Percentiles rank a stretch among this genome's conserved stretches.
These are phyloP conservation scores for Populus ilicifolia DNA, from an alignment of 345 rosid genomes.

Conservation along the genomic window DNA sequence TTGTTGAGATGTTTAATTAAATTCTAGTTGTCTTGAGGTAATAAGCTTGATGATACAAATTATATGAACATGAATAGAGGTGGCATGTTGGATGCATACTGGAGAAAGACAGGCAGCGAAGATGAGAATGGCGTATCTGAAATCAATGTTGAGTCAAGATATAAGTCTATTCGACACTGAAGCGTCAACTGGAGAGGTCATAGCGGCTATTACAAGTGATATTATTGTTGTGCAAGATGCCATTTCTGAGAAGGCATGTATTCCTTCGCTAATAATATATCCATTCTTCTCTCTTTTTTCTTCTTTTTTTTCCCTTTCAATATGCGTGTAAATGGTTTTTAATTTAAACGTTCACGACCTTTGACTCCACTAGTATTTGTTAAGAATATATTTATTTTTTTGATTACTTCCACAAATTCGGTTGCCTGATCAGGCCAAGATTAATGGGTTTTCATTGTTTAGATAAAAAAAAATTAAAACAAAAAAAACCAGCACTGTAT, in stretches of 20 bases:
- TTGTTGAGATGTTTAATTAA: no score
- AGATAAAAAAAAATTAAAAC: neutral
- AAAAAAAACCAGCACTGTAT: no score
- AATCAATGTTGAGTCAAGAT: slow-evolving; percentile 83
- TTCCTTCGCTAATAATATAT: neutral
- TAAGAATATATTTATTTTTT: no score
- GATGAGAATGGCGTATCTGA: slow-evolving; percentile 87
- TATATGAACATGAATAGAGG: slow-evolving; percentile 51
- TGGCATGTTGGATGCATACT: slow-evolving; percentile 97
- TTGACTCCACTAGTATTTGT: neutral
- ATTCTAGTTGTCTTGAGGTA: no score
- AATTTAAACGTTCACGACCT: neutral
- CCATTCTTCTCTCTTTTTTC: neutral
- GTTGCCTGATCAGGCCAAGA: neutral
- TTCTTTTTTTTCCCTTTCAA: neutral
- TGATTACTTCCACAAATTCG: neutral
- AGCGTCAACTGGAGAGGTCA: slow-evolving; percentile 88
- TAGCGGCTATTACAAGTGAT: slow-evolving; percentile 82
- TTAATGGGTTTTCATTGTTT: neutral
- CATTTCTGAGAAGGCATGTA: slow-evolving; percentile 81
- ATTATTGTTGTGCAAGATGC: slow-evolving; percentile 92
- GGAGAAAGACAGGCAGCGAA: slow-evolving; percentile 95
- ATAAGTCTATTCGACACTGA: slow-evolving; percentile 86
- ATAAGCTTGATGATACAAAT: neutral
- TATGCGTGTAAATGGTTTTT: neutral